These are phyloP conservation scores for Pseudogymnoascus sp. DNA, from an alignment of 2,329 filamentous ascomycete genomes.

Conservation along the genomic window DNA sequence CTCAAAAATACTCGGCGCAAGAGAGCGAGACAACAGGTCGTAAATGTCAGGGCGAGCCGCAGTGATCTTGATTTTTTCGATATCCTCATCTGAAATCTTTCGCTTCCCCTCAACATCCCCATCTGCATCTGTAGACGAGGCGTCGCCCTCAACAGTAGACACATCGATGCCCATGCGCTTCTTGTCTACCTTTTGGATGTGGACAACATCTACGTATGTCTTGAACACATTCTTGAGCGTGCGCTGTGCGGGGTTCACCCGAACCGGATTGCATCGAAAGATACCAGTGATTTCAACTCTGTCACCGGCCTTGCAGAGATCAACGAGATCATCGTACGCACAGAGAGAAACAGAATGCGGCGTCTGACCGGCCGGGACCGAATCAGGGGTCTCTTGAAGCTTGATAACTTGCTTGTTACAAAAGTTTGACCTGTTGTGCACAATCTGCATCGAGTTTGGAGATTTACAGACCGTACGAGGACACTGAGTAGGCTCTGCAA, in stretches of 20 bases:
- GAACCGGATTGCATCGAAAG: slow-evolving; percentile 88
- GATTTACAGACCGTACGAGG: slow-evolving; percentile 72
- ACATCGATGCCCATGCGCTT: slow-evolving; percentile 86
- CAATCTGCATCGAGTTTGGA: slow-evolving; percentile 94
- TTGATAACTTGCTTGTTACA: slow-evolving; percentile 99
- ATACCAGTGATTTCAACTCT: slow-evolving; percentile 93
- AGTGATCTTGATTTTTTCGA: slow-evolving; percentile 77
- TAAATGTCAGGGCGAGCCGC: slow-evolving; percentile 81
- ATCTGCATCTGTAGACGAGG: slow-evolving; percentile 46
- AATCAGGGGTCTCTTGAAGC: slow-evolving; percentile 93
- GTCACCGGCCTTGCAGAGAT: slow-evolving; percentile 97
- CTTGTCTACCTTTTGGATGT: slow-evolving; percentile 94
- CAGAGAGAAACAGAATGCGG: slow-evolving; percentile 95
- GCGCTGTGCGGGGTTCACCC: slow-evolving; percentile 86
- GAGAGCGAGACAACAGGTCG: slow-evolving; percentile 78
- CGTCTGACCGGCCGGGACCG: slow-evolving; percentile 89
- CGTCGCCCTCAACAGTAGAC: slow-evolving; percentile 77
- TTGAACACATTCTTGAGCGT: slow-evolving; percentile 95
- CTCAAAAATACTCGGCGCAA: slow-evolving; percentile 93
- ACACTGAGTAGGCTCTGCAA: slow-evolving; percentile 86
- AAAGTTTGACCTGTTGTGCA: slow-evolving; percentile 92
- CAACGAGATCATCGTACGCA: slow-evolving; percentile 92
- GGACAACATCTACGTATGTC: slow-evolving; percentile 91
- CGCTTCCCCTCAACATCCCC: slow-evolving; percentile 74
- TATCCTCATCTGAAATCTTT: slow-evolving; percentile 77